These are phyloP conservation scores for Apostasia ramifera DNA, from an alignment of 106 monocot species.

Conservation along the genomic window DNA sequence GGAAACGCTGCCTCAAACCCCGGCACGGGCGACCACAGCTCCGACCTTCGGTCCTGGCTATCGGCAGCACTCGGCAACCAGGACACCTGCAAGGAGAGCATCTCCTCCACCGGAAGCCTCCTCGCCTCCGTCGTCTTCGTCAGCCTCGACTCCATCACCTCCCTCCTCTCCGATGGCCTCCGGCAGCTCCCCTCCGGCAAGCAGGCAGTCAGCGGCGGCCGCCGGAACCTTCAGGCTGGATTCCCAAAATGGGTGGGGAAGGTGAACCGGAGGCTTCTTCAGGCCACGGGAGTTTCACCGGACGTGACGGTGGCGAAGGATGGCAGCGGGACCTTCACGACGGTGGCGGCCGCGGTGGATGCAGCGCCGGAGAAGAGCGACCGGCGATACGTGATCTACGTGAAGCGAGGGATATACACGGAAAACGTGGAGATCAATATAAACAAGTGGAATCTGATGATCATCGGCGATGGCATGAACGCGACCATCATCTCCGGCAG, in stretches of 20 bases:
- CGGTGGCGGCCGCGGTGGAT: slow-evolving; percentile 55
- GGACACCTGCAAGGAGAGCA: slow-evolving; percentile 58
- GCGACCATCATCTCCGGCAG: slow-evolving; percentile 57
- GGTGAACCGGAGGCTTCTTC: slow-evolving; percentile 40
- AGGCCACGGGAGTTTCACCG: slow-evolving; percentile 15
- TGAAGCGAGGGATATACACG: slow-evolving; percentile 67
- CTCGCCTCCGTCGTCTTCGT: slow-evolving; percentile 24
- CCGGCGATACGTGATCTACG: slow-evolving; percentile 56
- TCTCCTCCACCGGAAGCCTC: slow-evolving; percentile 25
- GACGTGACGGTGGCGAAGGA: slow-evolving; percentile 79
- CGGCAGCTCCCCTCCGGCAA: slow-evolving; percentile 4
- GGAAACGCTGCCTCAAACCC: not conserved
- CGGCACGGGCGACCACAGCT: slow-evolving; percentile 13
- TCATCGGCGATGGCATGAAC: slow-evolving; percentile 69
- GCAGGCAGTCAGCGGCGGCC: not conserved
- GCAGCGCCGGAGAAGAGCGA: slow-evolving; percentile 42
- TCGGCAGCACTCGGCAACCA: slow-evolving; percentile 65
- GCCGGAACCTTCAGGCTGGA: slow-evolving; percentile 7
- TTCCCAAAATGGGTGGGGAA: slow-evolving; percentile 53
- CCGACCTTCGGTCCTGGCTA: slow-evolving; percentile 53
- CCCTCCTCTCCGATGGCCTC: slow-evolving; percentile 26
- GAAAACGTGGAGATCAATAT: slow-evolving; percentile 81
- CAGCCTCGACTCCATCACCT: slow-evolving; percentile 30
- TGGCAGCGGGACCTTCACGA: slow-evolving; percentile 68
- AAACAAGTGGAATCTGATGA: slow-evolving; percentile 84